Base-by-base conservation (phyloP, 2,329 filamentous ascomycete species). In the Nemania diffusa region DNA sequence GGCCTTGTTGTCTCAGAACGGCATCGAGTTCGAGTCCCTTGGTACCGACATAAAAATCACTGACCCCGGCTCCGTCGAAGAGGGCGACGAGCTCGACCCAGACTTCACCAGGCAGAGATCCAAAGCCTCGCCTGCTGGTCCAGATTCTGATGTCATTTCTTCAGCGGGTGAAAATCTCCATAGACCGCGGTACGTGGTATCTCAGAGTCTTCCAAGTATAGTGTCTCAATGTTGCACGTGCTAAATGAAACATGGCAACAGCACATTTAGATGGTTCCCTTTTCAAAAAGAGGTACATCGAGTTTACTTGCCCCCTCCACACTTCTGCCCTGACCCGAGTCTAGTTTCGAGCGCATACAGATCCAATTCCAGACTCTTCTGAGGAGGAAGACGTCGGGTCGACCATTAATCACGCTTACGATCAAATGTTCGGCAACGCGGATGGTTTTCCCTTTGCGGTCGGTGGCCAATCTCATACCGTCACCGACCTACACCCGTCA, bases 11-110 rank as follows among this genome's bases (percentile, higher is more conserved):
- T 83, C 84, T 60, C 84, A 91, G 76, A 84, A 92, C 73, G 86
- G 89, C 57, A 87, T 94, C 73, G 79, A 84, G n/a, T 92, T 93
- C 71, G 88, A 93, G 57, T 84, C 89, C 17, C 84, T 92, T 22
- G 87, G 87, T 50, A 79, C 83, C n/a, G 82, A 86, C 32, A 75
- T 84, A 61, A 82, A 78, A 74, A 74, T 80, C 67, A 76, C 75
- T 46, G 78, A 81, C 64, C 73, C 75, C 56, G 74, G 77, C 46
- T 80, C 72, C 73, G 75, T 77, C 7, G 85, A 87, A 68, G 85
- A 87, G 64, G 83, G 87, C 20, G 84, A 86, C 62, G 86, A 88
- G 61, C 78, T 88, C 20, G 85, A 87, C 69, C 81, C 85, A 65
- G 85, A 87, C 69, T 85, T 88, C 71, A 84, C 84, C 69, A 84